phyloP scores from a whole-genome alignment of 2,329 filamentous ascomycete genomes.

The Mycosphaerella sp. region DNA sequence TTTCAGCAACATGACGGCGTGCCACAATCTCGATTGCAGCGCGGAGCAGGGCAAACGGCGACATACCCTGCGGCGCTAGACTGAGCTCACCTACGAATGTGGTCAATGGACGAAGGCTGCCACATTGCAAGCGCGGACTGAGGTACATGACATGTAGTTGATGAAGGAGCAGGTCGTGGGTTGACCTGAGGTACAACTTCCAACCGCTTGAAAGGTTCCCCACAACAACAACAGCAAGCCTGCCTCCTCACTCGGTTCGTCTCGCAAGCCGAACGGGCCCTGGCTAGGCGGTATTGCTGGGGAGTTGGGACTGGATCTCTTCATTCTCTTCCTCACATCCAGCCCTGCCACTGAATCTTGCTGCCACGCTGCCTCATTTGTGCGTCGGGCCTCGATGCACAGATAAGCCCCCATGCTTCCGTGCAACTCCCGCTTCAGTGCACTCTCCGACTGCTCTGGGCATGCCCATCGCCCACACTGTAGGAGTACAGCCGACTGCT shows the following conservation, averaged over 20 bases:
- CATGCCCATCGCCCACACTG: constrained; percentile 7
- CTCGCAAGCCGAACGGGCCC: constrained; percentile 1
- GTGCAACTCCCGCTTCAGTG: neutral
- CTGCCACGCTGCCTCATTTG: constrained; percentile 5
- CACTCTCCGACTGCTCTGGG: constrained; percentile 11
- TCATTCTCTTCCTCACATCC: neutral
- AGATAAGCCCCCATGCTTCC: constrained; percentile 5
- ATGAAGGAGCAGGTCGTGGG: too few species aligned
- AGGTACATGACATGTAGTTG: too few species aligned
- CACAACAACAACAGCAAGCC: constrained; percentile 1
- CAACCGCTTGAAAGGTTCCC: neutral
- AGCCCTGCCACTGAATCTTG: constrained; percentile 8
- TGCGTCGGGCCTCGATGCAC: constrained; percentile 5
- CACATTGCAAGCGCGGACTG: neutral
- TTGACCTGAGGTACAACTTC: neutral
- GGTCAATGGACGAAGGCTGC: constrained; percentile 6
- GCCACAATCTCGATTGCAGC: neutral
- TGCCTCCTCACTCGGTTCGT: constrained; percentile 10
- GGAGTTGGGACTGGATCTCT: neutral
- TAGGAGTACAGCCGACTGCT: constrained; percentile 1
- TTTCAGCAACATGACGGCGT: neutral
- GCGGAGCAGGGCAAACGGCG: neutral
- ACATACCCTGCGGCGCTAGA: neutral
- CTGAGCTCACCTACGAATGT: neutral
- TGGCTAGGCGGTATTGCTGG: neutral